Percentiles rank a stretch among this genome's conserved stretches.
These are phyloP conservation scores for Scutellaria galericulata DNA, from an alignment of 257 asterid species.

Conservation along the genomic window DNA sequence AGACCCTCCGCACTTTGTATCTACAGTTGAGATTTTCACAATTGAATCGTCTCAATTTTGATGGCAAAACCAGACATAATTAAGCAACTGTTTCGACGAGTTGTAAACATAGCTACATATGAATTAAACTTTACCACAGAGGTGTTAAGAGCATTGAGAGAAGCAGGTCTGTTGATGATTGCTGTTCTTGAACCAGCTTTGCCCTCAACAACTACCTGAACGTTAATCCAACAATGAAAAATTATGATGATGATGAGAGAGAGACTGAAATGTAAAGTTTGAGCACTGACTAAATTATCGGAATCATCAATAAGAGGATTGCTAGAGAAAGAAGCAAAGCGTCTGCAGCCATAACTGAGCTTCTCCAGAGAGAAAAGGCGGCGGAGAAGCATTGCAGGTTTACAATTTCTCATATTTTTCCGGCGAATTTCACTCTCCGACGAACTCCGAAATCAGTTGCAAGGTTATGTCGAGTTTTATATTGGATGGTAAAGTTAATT, in stretches of 20 bases:
- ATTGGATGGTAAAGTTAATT: not conserved
- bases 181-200: conserved; percentile 82
- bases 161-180: conserved; percentile 79
- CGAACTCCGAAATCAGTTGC: not conserved
- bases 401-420: conserved; percentile 50
- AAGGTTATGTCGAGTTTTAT: not conserved
- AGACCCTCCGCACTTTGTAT: conserved; percentile 13
- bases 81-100: conserved; percentile 24
- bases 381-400: conserved; percentile 46
- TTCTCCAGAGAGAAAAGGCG: conserved; percentile 36
- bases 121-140: conserved; percentile 52
- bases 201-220: conserved; percentile 87
- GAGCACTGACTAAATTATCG: conserved; percentile 56
- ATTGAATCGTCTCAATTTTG: conserved; percentile 2
- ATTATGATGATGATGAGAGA: not conserved
- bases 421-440: conserved; percentile 16
- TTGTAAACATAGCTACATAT: not conserved
- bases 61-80: not conserved
- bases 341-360: conserved; percentile 39
- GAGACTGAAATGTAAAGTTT: not conserved
- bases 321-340: conserved; percentile 48
- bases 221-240: conserved; percentile 26
- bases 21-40: not conserved
- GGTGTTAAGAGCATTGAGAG: conserved; percentile 78
- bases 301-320: conserved; percentile 52